Evolutionary conservation across 2,329 filamentous ascomycete species (phyloP), one percentile per base, ranked within the genome.

Genomic region (Pseudocercospora pini-densiflorae): DNA sequence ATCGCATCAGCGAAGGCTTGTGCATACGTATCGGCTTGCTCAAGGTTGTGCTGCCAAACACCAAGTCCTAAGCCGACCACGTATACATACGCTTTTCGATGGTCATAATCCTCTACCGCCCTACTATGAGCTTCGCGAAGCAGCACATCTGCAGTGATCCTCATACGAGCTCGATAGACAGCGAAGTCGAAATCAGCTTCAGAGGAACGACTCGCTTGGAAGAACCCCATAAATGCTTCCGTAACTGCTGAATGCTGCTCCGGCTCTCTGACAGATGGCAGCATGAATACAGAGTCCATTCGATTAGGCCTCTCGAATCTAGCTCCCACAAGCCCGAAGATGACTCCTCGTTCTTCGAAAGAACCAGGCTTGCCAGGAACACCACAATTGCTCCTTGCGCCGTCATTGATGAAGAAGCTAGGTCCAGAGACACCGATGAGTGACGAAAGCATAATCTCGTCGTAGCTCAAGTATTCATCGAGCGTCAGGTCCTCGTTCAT

Each of bases 381-480:
- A 3, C 68, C 68, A 12, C 64, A 45, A 47, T 78, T 76, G 40
- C 70, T 58, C 6, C 76, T 66, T 6, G 64, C 67, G 1, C 75
- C 76, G 14, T 71, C 68, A 60, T 78, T 78, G 68, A 77, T 71
- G 66, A 77, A 77, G 64, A 67, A 65, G 3, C 69, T 73, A 2
- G 71, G 72, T 0, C 75, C 73, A 21, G 71, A 73, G 14, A 76
- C 75, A 9, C 73, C 77, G 21, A 78, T 68, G 19, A 78, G 63
- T 6, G 71, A 72, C 4, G 70, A 65, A 3, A 78, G 71, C 74
- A 78, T 75, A 29, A 78, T 77, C 54, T 78, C 77, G 57, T 78
- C 76, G 62, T 78, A 78, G 43, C 67, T 72, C 9, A 78, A 69
- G 62, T 77, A 78, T 7, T 74, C 65, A 3, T 72, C 63, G 19